phyloP scores from a whole-genome alignment of 352 stramenopile genomes.

The Hyaloperonospora brassicae region DNA sequence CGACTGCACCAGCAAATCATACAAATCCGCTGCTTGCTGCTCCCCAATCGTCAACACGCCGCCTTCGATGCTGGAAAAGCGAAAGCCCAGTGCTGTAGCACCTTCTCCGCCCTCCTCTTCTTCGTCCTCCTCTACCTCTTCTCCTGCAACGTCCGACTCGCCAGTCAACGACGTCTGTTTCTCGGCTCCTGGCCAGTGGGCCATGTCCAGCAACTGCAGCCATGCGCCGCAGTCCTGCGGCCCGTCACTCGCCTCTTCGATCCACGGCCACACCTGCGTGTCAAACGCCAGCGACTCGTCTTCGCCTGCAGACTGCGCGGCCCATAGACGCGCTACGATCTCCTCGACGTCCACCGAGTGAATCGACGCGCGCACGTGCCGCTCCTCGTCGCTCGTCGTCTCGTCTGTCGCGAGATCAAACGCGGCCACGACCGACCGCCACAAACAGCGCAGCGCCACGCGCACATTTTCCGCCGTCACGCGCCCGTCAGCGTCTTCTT shows the following conservation, averaged over 20 bases:
- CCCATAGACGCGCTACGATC: conserved; percentile 42
- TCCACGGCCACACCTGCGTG: conserved; percentile 40
- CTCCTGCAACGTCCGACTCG: conserved; percentile 3
- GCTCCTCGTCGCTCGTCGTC: conserved; percentile 36
- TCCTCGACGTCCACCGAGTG: conserved; percentile 48
- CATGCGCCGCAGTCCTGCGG: conserved; percentile 22
- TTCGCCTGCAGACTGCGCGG: conserved; percentile 33
- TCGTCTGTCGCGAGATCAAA: conserved; percentile 40
- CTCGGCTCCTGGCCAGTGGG: conserved; percentile 58
- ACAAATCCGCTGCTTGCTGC: conserved; percentile 49
- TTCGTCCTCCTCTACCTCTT: conserved; percentile 19
- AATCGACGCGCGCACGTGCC: conserved; percentile 51
- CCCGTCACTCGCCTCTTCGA: conserved; percentile 23
- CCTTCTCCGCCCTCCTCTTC: conserved; percentile 14
- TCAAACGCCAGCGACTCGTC: conserved; percentile 30
- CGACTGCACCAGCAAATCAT: conserved; percentile 53
- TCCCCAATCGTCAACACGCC: conserved; percentile 51
- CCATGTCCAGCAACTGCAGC: conserved; percentile 60
- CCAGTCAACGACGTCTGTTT: conserved; percentile 23
- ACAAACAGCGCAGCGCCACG: conserved; percentile 37
- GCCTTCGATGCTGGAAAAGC: conserved; percentile 61
- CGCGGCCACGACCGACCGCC: conserved; percentile 48
- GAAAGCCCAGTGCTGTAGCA: conserved; percentile 39
- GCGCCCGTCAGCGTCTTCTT: conserved; percentile 19
- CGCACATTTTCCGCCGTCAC: conserved; percentile 36